Conservation (phyloP, 2,329 filamentous ascomycete species). For the Colletotrichum filicis region DNA sequence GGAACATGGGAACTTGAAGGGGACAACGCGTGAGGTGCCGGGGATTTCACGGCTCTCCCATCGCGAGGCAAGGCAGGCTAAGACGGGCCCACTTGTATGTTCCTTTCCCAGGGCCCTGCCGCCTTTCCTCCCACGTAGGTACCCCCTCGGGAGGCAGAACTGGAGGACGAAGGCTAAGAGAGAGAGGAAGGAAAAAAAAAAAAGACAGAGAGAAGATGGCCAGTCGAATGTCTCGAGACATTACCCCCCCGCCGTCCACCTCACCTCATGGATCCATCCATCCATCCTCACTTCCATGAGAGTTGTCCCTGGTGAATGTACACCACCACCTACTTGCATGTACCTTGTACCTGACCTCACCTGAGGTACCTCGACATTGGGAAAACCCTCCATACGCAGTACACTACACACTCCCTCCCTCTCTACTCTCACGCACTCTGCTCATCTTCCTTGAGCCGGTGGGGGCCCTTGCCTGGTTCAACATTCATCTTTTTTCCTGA, state of each 20-base stretch:
- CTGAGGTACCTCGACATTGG: conserved; percentile 18
- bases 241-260: background rate
- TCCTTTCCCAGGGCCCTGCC: conserved; percentile 3
- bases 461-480: conserved; percentile 36
- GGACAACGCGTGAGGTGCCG: conserved; percentile 12
- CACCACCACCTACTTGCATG: background rate
- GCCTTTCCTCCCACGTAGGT: background rate
- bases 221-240: conserved; percentile 30
- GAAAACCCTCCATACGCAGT: background rate
- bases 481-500: conserved; percentile 36
- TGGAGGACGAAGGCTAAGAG: background rate
- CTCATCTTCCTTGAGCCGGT: conserved; percentile 34
- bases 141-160: background rate
- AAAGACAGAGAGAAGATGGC: conserved; percentile 10
- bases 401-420: conserved; percentile 8
- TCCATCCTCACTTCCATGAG: background rate
- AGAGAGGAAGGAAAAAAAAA: background rate
- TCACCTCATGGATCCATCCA: background rate
- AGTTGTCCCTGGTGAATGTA: background rate
- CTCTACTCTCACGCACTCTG: conserved; percentile 13
- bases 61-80: conserved; percentile 14
- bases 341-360: background rate
- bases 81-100: conserved; percentile 7
- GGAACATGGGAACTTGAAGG: conserved; percentile 8
- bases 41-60: background rate